Conservation (phyloP, 306 rosid species). For the Prunus dulcis region DNA sequence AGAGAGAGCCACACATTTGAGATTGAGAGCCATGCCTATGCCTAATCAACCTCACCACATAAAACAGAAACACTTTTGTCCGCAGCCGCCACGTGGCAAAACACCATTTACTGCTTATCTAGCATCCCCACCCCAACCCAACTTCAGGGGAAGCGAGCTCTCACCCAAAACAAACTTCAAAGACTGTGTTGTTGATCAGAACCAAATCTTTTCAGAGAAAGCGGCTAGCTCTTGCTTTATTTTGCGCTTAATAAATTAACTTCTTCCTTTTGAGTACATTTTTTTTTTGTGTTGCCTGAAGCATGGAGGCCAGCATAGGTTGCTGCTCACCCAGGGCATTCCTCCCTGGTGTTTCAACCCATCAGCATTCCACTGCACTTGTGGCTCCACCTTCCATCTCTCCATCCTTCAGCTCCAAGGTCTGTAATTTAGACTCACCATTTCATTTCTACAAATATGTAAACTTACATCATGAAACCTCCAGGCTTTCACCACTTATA, state of each 20-base stretch:
- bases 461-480: too few relatives aligned
- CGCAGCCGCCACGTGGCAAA: slow-evolving; percentile 45
- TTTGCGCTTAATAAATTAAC: too few relatives aligned
- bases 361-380: slow-evolving; percentile 42
- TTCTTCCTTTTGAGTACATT: too few relatives aligned
- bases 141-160: background rate
- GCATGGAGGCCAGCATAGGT: slow-evolving; percentile 78
- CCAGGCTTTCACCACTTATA: too few relatives aligned
- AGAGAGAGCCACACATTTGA: slow-evolving; percentile 65
- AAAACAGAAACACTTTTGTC: slow-evolving; percentile 21
- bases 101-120: slow-evolving; percentile 54
- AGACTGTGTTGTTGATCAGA: background rate
- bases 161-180: slow-evolving; percentile 11
- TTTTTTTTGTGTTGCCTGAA: background rate
- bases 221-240: too few relatives aligned
- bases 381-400: slow-evolving; percentile 53
- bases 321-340: slow-evolving; percentile 60
- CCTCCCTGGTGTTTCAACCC: slow-evolving; percentile 51
- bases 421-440: background rate
- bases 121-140: slow-evolving; percentile 28
- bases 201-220: slow-evolving; percentile 3
- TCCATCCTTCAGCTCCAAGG: slow-evolving; percentile 64
- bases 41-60: slow-evolving; percentile 22
- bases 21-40: slow-evolving; percentile 37
- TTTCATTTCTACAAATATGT: background rate